Evolutionary conservation across 2,329 filamentous ascomycete genomes (phyloP), one percentile per base, ranked within the genome.

Genomic region (Akanthomyces dipterigenus): DNA sequence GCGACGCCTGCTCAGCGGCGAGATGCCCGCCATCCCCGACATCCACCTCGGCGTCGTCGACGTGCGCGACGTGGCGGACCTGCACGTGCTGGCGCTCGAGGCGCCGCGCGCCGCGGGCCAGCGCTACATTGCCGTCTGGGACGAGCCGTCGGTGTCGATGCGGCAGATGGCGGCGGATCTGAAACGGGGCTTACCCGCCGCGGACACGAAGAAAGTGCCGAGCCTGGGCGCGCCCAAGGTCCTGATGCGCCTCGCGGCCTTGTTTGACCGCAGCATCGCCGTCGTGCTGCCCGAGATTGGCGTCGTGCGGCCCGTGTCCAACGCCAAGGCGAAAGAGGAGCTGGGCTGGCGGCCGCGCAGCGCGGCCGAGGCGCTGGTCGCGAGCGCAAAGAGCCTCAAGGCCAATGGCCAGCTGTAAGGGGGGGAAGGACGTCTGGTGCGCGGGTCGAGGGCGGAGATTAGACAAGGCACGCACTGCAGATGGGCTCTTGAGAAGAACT

Each of bases 1-100:
- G 22, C 66, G 70, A 7, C 62, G 68, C 22, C 58, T 72, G 26
- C 64, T 68, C 2, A 49, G 62, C 6, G 70, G 70, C 9, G 61
- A 66, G 22, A 58, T 67, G 38, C 64, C 65, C 9, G 70, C 69
- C 5, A 62, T 68, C 7, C 67, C 70, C 3, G 68, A 70, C 51
- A 24, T 72, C 18, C 64, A 55, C n/a, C 70, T 68, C 22, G 60
- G 63, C 34, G 38, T 63, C 11, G 63, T 65, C 14, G 67, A 69
- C 53, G 67, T 68, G 3, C 64, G 67, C 31, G 67, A 69, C 38
- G 67, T 68, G 11, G 67, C 66, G 3, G 55, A 53, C 38, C 55
- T 62, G 38, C 60, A 62, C 26, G 31, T 62, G 12, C 43, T 55
- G 40, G 60, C 55, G n/a, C 40, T 62, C 8, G 60, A 62, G 54